Base-by-base conservation (phyloP, 805 yeast species). In the Geotrichum ghanense region DNA sequence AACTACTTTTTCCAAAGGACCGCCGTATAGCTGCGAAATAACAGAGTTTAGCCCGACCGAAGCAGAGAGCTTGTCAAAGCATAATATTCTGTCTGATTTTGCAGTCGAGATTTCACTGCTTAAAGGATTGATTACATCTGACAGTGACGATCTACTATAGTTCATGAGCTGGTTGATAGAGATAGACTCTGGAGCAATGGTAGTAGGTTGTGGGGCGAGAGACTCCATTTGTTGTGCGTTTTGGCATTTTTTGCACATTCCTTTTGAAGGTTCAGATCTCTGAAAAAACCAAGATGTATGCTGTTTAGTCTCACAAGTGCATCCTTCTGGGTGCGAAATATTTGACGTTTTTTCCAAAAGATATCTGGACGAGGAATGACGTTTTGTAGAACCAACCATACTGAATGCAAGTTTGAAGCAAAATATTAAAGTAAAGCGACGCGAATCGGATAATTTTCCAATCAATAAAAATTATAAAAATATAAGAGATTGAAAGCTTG, bases 1-100 rank as follows among this genome's bases (percentile, higher is more conserved):
- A 6, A 35, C 43, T 7, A 47, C 41, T 17, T 39, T 27, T 31
- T 47, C 47, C n/a, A 47, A n/a, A 24, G 50, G 50, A 14, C 50
- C 50, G 4, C 50, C 50, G 16, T 25, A 44, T 3, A 45, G 20
- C 21, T 44, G 47, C 14, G 45, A 21, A 7, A 47, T 17, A 16
- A 47, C 21, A 12, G 49, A 25, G 7, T 47, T 25, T 3, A 47
- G 21, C 7, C 48, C 44, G 6, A 37, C 45, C 3, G 44, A 37
- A 16, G 46, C 19, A n/a, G 49, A 22, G 5, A 46, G 19, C 9
- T 42, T 21, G 14, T 26, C 24, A 41, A 42, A 44, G 12, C 24
- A 44, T 9, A 43, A 14, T 4, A 43, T 22, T 5, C 44, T 22
- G 24, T 35, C 37, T 6, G 37, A 31, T 31, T 31, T 31, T n/a